These are phyloP conservation scores for Stromatinia cepivora DNA, from an alignment of 2,329 filamentous ascomycete species.

Conservation along the genomic window DNA sequence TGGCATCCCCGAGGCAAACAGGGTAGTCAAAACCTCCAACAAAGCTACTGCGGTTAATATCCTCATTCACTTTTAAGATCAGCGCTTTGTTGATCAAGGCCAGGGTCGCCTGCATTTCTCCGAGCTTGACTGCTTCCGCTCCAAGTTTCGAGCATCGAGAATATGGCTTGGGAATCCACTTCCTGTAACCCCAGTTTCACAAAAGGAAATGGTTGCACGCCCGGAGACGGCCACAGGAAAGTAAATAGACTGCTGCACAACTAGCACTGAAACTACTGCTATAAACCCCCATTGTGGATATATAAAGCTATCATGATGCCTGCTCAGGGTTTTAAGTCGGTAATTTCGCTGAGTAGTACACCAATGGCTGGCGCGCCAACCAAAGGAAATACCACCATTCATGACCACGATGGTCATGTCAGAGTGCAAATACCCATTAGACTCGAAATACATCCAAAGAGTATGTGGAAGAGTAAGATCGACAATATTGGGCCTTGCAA, in stretches of 20 bases:
- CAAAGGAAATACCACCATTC: too few species aligned
- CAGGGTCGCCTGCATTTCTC: conserved; percentile 81
- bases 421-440: neutral
- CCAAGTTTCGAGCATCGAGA: neutral
- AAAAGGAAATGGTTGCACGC: neutral
- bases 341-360: neutral
- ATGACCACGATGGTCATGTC: conserved; percentile 7
- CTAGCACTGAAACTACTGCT: neutral
- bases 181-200: neutral
- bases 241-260: neutral
- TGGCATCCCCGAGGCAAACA: too few species aligned
- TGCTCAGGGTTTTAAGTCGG: neutral
- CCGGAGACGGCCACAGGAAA: neutral
- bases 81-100: conserved; percentile 81
- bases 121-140: conserved; percentile 73
- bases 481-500: neutral
- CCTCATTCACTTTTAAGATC: conserved; percentile 90
- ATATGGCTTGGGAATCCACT: neutral
- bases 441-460: too few species aligned
- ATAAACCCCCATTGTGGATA: neutral
- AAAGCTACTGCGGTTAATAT: conserved; percentile 95
- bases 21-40: conserved; percentile 98
- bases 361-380: neutral
- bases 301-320: neutral
- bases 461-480: neutral